Base-by-base conservation (phyloP, 2,329 filamentous ascomycete genomes). In the Penicillium corylophilum region DNA sequence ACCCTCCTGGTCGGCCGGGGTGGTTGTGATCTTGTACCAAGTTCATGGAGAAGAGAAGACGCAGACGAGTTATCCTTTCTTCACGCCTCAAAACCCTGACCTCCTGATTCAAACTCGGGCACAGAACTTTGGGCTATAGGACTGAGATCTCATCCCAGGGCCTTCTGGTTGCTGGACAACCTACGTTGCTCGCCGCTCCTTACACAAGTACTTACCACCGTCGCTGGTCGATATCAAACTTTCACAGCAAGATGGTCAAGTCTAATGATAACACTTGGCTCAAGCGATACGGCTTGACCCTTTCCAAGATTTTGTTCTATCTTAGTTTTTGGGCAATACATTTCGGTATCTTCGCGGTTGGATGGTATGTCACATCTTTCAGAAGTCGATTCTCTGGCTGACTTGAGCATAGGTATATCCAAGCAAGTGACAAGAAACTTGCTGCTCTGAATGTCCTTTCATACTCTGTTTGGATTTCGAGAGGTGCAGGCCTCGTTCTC, bases 401-500 rank as follows among this genome's bases (percentile, higher is more conserved):
- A 72, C 56, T 38, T 23, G 49, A 62, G 53, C 7, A 54, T 62
- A 95, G 91, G 90, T 89, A 79, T 66, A 87, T 94, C 64, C 94
- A 99, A 78, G 79, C 73, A 29, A 62, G 69, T 5, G 88, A 96
- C 66, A 55, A 69, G 9, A 83, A 83, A 51, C 79, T 99, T 24
- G 86, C 87, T 5, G 82, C 82, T 38, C 81, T 99, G 42, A 99
- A 99, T 73, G 82, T 77, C 0, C 83, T 99, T 44, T 80, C 81
- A 48, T 97, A 82, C 74, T 97, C 93, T 3, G 94, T 99, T 50
- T 99, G 93, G 93, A 83, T 96, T 53, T 97, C 94, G 24, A 85
- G 94, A 79, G 94, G 93, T 69, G 93, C 94, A 47, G 94, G 91
- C 64, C 76, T 99, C 36, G 88, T 89, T 5, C 79, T 99, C 53